A percentile compares a stretch with the other conserved stretches of the same genome.
phyloP scores from a whole-genome alignment of 1,284 basidiomycete species.

The Pascua sp. region DNA sequence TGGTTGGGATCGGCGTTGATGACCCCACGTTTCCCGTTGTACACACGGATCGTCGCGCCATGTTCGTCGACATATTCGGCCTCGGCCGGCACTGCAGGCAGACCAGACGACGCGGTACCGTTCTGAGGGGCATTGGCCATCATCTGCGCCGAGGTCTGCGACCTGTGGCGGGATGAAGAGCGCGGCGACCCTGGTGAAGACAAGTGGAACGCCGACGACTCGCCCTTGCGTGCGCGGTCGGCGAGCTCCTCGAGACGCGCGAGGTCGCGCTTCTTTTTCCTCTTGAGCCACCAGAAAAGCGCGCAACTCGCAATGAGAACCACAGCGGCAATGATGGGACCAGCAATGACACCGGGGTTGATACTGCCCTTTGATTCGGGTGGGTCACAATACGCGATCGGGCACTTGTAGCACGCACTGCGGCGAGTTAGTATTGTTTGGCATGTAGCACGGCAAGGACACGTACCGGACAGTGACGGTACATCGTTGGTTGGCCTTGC shows the following conservation, averaged over 20 bases:
- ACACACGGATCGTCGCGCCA: constrained; percentile 33
- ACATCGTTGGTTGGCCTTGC: neutral
- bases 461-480: neutral
- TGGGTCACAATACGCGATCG: constrained; percentile 10
- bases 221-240: constrained; percentile 44
- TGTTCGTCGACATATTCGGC: constrained; percentile 40
- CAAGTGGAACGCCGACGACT: constrained; percentile 45
- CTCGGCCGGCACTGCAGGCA: constrained; percentile 20
- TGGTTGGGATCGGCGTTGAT: constrained; percentile 43
- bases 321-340: constrained; percentile 44
- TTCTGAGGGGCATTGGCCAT: constrained; percentile 3
- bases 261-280: constrained; percentile 47
- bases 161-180: constrained; percentile 21
- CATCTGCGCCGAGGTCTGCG: constrained; percentile 10
- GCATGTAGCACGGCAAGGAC: neutral
- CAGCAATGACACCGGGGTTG: constrained; percentile 48
- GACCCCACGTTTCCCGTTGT: constrained; percentile 30
- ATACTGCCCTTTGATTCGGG: constrained; percentile 12
- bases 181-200: constrained; percentile 31
- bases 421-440: neutral
- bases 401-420: constrained; percentile 36
- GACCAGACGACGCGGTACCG: constrained; percentile 3
- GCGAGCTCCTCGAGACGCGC: constrained; percentile 44
- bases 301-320: constrained; percentile 42
- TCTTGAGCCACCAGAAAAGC: constrained; percentile 46